Percentiles rank a stretch among this genome's conserved stretches.
Conservation (phyloP, 352 stramenopile genomes). For the Pythium aristosporum region DNA sequence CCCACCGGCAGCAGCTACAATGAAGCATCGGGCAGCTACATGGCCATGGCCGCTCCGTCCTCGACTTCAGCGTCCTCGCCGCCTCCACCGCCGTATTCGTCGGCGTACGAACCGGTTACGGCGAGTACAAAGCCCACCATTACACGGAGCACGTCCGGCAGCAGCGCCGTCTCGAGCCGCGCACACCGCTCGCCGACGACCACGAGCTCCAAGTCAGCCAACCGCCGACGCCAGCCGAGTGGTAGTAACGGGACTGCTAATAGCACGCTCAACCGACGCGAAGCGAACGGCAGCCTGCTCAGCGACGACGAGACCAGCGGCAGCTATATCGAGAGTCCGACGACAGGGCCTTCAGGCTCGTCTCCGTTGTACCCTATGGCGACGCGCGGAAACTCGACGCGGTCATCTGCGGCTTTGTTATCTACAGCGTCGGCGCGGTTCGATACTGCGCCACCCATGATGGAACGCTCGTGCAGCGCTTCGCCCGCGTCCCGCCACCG, state of each 20-base stretch:
- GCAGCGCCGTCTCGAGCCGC: constrained; percentile 17
- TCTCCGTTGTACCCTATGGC: background rate
- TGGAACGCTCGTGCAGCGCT: constrained; percentile 25
- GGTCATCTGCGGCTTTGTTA: background rate
- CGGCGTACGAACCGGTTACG: constrained; percentile 17
- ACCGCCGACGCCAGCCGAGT: constrained; percentile 9
- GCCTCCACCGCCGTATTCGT: constrained; percentile 18
- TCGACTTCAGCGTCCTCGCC: constrained; percentile 14
- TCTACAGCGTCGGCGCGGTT: constrained; percentile 20
- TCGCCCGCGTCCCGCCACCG: constrained; percentile 19
- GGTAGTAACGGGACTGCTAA: constrained; percentile 5
- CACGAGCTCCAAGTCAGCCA: constrained; percentile 1
- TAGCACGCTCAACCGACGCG: constrained; percentile 12
- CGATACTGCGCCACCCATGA: constrained; percentile 9
- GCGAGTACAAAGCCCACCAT: constrained; percentile 23
- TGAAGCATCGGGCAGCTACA: constrained; percentile 1
- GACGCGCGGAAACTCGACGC: background rate
- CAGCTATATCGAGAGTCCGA: constrained; percentile 23
- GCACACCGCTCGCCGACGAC: constrained; percentile 18
- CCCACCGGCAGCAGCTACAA: constrained; percentile 1
- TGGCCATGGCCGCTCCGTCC: background rate
- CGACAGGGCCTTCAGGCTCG: constrained; percentile 13
- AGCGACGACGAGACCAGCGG: constrained; percentile 22
- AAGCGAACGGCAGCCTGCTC: constrained; percentile 17
- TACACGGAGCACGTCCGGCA: constrained; percentile 18